Conservation (phyloP, 345 rosid species). For the Lenwebbia sp. region DNA sequence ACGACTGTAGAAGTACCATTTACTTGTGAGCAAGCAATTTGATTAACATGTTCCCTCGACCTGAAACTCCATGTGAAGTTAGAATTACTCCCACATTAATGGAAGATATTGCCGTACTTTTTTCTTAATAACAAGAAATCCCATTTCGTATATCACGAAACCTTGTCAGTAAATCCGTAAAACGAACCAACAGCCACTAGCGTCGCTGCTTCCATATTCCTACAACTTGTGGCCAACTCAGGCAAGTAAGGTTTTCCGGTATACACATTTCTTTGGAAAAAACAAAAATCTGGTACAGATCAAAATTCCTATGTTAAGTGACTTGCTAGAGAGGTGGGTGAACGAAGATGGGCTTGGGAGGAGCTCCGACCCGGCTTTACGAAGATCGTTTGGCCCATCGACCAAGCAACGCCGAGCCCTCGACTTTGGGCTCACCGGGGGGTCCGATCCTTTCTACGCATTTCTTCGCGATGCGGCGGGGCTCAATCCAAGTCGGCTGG, state of each 20-base stretch:
- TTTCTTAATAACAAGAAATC: neutral
- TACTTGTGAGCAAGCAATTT: fast-evolving
- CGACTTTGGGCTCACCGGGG: neutral
- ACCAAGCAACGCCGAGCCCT: neutral
- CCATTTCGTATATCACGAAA: neutral
- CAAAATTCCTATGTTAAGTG: too few relatives aligned
- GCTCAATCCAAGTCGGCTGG: neutral
- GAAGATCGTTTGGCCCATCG: neutral
- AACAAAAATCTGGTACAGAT: too few relatives aligned
- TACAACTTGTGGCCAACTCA: too few relatives aligned
- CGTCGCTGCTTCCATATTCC: too few relatives aligned
- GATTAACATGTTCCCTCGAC: fast-evolving
- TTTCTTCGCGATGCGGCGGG: fast-evolving
- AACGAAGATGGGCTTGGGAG: fast-evolving
- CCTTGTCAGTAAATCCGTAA: too few relatives aligned
- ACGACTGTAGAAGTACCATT: fast-evolving
- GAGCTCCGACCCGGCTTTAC: neutral
- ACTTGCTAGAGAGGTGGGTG: neutral
- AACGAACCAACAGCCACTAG: too few relatives aligned
- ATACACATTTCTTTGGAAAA: too few relatives aligned
- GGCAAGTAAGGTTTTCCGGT: too few relatives aligned
- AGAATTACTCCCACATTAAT: neutral
- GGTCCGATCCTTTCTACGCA: neutral
- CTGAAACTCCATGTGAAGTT: fast-evolving
- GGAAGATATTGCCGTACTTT: neutral